A percentile compares a stretch with the other conserved stretches of the same genome.
These are phyloP conservation scores for Phialocephala subalpina DNA, from an alignment of 2,329 filamentous ascomycete species.

Conservation along the genomic window DNA sequence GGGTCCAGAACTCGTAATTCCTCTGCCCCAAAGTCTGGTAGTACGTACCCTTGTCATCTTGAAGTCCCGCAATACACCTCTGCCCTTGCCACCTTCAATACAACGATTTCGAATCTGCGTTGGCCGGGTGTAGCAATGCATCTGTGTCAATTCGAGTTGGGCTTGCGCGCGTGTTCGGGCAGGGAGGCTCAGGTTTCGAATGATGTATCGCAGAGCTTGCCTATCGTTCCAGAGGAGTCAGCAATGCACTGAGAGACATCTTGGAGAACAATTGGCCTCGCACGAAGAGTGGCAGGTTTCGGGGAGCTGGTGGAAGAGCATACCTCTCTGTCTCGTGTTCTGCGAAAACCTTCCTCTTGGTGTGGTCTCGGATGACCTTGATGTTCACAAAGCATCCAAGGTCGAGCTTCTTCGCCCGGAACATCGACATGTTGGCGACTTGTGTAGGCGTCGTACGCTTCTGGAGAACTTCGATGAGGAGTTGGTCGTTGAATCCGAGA, in stretches of 20 bases:
- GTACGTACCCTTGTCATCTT: conserved; percentile 86
- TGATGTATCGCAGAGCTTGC: conserved; percentile 92
- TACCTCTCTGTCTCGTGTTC: conserved; percentile 86
- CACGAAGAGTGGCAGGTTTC: background rate
- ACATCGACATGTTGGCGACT: conserved; percentile 75
- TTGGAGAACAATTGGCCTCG: background rate
- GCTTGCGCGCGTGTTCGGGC: conserved; percentile 86
- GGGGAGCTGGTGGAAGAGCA: background rate
- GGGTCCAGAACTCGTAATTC: background rate
- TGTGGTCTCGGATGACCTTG: conserved; percentile 90
- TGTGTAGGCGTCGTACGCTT: background rate
- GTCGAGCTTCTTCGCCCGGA: conserved; percentile 89
- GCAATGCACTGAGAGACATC: background rate
- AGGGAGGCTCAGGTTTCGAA: conserved; percentile 89
- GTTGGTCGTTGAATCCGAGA: background rate
- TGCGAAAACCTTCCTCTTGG: conserved; percentile 93
- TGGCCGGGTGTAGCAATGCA: conserved; percentile 94
- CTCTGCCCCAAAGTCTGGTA: background rate
- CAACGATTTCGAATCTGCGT: conserved; percentile 96
- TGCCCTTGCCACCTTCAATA: conserved; percentile 87
- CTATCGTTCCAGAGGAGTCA: conserved; percentile 53
- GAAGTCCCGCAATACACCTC: conserved; percentile 93
- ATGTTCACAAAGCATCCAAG: conserved; percentile 88
- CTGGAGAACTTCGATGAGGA: background rate
- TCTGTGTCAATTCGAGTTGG: conserved; percentile 90